Percentiles rank a stretch among this genome's conserved stretches.
These are phyloP conservation scores for Drosera spatulata DNA, from an alignment of 179 eudicot genomes.

Conservation along the genomic window DNA sequence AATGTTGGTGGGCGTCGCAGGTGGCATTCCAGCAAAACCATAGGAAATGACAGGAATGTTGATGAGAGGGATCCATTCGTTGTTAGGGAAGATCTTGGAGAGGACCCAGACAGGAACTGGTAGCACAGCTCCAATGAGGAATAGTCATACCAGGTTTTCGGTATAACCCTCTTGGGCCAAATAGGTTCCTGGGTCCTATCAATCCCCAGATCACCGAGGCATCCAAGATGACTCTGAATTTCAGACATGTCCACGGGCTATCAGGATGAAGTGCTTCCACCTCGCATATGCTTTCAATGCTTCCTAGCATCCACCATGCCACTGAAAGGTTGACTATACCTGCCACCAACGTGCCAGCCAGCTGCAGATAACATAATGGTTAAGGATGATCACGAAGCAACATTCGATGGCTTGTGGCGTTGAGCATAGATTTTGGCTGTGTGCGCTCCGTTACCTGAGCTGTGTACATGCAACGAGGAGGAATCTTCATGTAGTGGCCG, in stretches of 20 bases:
- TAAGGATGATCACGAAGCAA: not conserved
- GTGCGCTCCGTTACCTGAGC: slow-evolving; percentile 13
- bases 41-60: slow-evolving; percentile 93
- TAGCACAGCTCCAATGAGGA: slow-evolving; percentile 78
- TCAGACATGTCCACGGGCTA: slow-evolving; percentile 99
- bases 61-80: slow-evolving; percentile 91
- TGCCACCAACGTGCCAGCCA: slow-evolving; percentile 75
- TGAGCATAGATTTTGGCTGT: too few relatives aligned
- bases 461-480: slow-evolving; percentile 83
- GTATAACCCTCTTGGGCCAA: slow-evolving; percentile 85
- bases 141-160: slow-evolving; percentile 81
- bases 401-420: too few relatives aligned
- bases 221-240: slow-evolving; percentile 83
- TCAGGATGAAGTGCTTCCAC: slow-evolving; percentile 71
- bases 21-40: slow-evolving; percentile 98
- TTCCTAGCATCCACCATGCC: slow-evolving; percentile 91
- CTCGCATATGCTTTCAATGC: slow-evolving; percentile 76
- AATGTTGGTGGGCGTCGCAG: slow-evolving; percentile 90
- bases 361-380: slow-evolving; percentile 28
- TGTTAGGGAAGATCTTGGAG: slow-evolving; percentile 68
- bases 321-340: slow-evolving; percentile 88
- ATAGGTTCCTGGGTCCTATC: slow-evolving; percentile 74
- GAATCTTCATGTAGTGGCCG: slow-evolving; percentile 99
- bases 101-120: slow-evolving; percentile 90
- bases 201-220: slow-evolving; percentile 97